Evolutionary conservation across 495 filamentous ascomycete species (phyloP).

Genomic region (Neurospora cerealis): DNA sequence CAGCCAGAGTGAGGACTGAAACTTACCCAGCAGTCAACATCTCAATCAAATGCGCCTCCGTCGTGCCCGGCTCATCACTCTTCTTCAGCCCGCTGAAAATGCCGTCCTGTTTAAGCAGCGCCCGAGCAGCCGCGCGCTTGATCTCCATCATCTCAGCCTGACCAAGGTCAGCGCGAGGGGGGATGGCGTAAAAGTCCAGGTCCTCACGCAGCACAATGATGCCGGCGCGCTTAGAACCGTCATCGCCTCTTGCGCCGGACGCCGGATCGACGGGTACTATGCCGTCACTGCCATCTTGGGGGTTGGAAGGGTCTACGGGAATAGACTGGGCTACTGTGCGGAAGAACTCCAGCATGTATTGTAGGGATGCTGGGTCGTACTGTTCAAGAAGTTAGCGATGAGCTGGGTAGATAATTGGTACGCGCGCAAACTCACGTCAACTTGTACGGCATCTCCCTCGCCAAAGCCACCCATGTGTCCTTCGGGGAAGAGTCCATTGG

Average conservation of each 20-base stretch:
- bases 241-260: constrained; percentile 27
- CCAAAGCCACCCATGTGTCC: constrained; percentile 86
- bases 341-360: constrained; percentile 99
- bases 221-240: constrained; percentile 65
- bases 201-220: constrained; percentile 97
- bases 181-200: constrained; percentile 95
- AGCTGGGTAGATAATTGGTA: constrained; percentile 40
- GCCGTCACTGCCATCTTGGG: constrained; percentile 51
- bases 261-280: constrained; percentile 48
- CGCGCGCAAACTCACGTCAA: constrained; percentile 65
- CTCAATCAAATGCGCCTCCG: constrained; percentile 97
- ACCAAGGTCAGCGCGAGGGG: constrained; percentile 74
- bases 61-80: constrained; percentile 92
- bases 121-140: constrained; percentile 84
- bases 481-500: constrained; percentile 94
- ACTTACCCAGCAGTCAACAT: constrained; percentile 96
- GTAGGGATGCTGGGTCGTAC: constrained; percentile 92
- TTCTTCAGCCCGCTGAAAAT: constrained; percentile 93
- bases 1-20: not conserved
- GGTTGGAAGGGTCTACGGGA: constrained; percentile 54
- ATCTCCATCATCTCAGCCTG: constrained; percentile 91
- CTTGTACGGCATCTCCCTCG: constrained; percentile 88
- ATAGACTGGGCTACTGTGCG: constrained; percentile 91
- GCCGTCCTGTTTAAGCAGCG: constrained; percentile 79
- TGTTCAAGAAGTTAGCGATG: constrained; percentile 42